Base-by-base conservation (phyloP, 2,329 filamentous ascomycete species). In the Cercospora sp. region DNA sequence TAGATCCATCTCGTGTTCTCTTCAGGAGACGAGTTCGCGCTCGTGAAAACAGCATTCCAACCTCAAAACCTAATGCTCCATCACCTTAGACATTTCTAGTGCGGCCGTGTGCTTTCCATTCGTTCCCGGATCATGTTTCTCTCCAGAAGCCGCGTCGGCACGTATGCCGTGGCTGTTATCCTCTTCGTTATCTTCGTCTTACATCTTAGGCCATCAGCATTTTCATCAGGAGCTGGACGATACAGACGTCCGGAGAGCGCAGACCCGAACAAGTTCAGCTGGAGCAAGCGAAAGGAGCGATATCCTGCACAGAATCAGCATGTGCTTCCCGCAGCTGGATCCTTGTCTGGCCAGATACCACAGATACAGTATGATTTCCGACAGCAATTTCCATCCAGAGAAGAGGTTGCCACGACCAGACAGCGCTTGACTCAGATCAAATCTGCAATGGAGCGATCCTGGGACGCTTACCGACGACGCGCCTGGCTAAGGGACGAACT, bases 401-500 rank as follows among this genome's bases (percentile, higher is more conserved):
- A 65, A 31, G 55, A 65, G 9, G 60, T 33, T 28, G 67, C 64
- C 10, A 65, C 62, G 6, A 60, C 65, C 7, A 36, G 63, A 12
- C 70, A 70, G 33, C 68, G 70, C n/a, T 48, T 62, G 20, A 64
- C 68, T 8, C 66, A 72, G 42, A 89, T 98, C 77, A 92, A 89
- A 77, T 83, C 85, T 4, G 90, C 93, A 67, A 92, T 96, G 80
- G 81, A 86, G 74, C 90, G 89, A 72, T 89, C 92, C 0, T 97
- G 94, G 94, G 80, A 83, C 4, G 92, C 91, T 39, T 97, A 97
- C 81, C 91, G 87, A 76, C 84, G 87, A 69, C 85, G 89, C 74
- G 94, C 94, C 8, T 94, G 92, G 89, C 86, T 90, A 70, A 91
- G 96, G 73, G 94, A 98, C 76, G 94, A 97, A 80, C 80, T 97